Percentiles rank a stretch among this genome's conserved stretches.
Evolutionary conservation across 2,329 filamentous ascomycete genomes (phyloP).

Genomic region (Aspergillaceae sp.): DNA sequence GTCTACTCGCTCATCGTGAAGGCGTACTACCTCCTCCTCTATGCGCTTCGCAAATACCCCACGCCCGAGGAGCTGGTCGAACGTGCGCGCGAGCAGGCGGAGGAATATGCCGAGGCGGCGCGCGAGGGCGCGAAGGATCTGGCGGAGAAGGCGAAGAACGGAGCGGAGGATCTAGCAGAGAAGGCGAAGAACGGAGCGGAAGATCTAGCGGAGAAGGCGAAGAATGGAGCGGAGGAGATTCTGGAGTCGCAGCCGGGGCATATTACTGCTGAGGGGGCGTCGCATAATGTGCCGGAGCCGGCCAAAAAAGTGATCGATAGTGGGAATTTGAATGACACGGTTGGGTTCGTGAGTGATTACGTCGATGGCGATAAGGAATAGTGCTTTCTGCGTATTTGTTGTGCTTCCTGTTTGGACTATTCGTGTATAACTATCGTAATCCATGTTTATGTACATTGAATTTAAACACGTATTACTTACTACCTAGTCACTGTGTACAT

Average conservation of each 20-base stretch:
- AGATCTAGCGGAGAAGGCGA: not conserved
- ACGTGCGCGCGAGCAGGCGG: slow-evolving; percentile 31
- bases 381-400: slow-evolving; percentile 11
- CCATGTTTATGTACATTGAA: too few species aligned
- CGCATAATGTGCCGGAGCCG: not conserved
- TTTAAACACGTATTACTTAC: too few species aligned
- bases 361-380: slow-evolving; percentile 35
- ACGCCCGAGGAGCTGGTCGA: slow-evolving; percentile 34
- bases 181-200: slow-evolving; percentile 12
- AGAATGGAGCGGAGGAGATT: not conserved
- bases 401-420: not conserved
- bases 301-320: not conserved
- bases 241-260: slow-evolving; percentile 3
- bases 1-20: slow-evolving; percentile 65
- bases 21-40: slow-evolving; percentile 59
- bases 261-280: slow-evolving; percentile 8
- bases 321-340: slow-evolving; percentile 28
- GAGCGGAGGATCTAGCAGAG: slow-evolving; percentile 18
- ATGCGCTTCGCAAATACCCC: slow-evolving; percentile 37
- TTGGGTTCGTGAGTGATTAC: slow-evolving; percentile 39
- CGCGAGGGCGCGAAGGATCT: slow-evolving; percentile 31
- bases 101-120: slow-evolving; percentile 34
- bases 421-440: too few species aligned
- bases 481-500: too few species aligned
- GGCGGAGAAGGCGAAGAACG: slow-evolving; percentile 21